These are phyloP conservation scores for Peronospora belbahrii DNA, from an alignment of 352 stramenopile genomes.

Conservation along the genomic window DNA sequence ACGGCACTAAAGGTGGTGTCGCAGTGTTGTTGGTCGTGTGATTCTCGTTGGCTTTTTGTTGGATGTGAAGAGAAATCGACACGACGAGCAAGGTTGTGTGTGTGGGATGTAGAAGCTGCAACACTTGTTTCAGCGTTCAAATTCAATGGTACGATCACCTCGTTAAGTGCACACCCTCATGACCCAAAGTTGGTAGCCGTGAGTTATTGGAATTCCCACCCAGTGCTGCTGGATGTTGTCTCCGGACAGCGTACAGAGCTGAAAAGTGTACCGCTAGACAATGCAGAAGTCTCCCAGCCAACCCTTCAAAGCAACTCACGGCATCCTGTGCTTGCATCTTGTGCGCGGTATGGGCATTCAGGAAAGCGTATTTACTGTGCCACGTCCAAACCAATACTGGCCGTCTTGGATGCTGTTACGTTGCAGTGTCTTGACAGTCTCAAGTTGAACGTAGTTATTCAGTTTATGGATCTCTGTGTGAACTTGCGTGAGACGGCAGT, in stretches of 20 bases:
- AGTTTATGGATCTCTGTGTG: slow-evolving; percentile 61
- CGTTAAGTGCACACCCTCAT: slow-evolving; percentile 43
- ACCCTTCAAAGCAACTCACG: slow-evolving; percentile 45
- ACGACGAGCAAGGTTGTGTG: slow-evolving; percentile 42
- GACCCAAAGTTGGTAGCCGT: slow-evolving; percentile 50
- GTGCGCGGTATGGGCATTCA: slow-evolving; percentile 41
- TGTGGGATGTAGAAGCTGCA: slow-evolving; percentile 59
- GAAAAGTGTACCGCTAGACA: slow-evolving; percentile 36
- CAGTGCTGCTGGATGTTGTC: slow-evolving; percentile 43
- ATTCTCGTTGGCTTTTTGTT: slow-evolving; percentile 50
- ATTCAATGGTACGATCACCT: slow-evolving; percentile 52
- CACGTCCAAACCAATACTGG: slow-evolving; percentile 58
- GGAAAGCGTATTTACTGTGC: slow-evolving; percentile 58
- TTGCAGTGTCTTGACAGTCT: slow-evolving; percentile 39
- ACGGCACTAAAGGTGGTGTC: slow-evolving; percentile 55
- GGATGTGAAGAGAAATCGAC: slow-evolving; percentile 65
- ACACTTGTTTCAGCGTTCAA: slow-evolving; percentile 48
- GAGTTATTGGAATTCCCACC: slow-evolving; percentile 48
- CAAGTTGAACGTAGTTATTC: slow-evolving; percentile 45
- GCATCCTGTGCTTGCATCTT: slow-evolving; percentile 45
- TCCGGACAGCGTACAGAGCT: slow-evolving; percentile 28
- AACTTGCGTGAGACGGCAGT: slow-evolving; percentile 45
- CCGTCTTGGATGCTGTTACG: slow-evolving; percentile 47
- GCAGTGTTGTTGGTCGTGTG: slow-evolving; percentile 55
- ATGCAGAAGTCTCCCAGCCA: slow-evolving; percentile 36